Evolutionary conservation across 2,329 filamentous ascomycete species (phyloP), one percentile per base, ranked within the genome.

Genomic region (Bipolaris bicolor): DNA sequence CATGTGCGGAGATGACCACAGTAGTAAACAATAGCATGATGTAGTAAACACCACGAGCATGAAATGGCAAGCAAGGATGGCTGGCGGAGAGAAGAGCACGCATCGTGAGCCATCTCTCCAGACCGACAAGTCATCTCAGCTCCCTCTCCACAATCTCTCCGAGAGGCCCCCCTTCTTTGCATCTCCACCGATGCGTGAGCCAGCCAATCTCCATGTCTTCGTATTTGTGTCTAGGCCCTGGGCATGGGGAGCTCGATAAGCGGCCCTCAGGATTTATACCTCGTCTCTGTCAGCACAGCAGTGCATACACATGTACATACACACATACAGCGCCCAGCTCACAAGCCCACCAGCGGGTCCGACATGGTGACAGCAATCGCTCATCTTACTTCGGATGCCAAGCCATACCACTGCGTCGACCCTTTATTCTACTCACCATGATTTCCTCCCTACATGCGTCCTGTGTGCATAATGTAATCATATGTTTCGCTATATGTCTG

Each of bases 151-250:
- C 24, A 45, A 46, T 40, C 11, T 20, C 15, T n/a, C 40, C 46
- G 22, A 26, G 15, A 24, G 18, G 20, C 46, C 31, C 46, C 46
- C 31, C 20, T 26, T 49, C 46, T 39, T 22, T 49, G 20, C 46
- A 26, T 49, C 43, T 6, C 44, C 24, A 48, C 24, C 20, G 20
- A 3, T 13, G 44, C 16, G n/a, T 59, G 52, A 66, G 49, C 59
- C 55, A 10, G 51, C 54, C 60, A 60, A 61, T 47, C 48, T 58
- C 66, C 63, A 66, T 9, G 64, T 65, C 13, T 45, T 62, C 26
- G 43, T 58, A 45, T 50, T 58, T 7, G 56, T 58, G 36, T 69
- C 62, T 5, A 69, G 29, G 39, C 40, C 39, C 33, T 63, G 64
- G 24, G 65, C 59, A 7, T 57, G 40, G 5, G 15, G 15, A 26